A percentile compares a stretch with the other conserved stretches of the same genome.
Evolutionary conservation across 73 alveolate species (phyloP).

Genomic region (Paramecium biaurelia): DNA sequence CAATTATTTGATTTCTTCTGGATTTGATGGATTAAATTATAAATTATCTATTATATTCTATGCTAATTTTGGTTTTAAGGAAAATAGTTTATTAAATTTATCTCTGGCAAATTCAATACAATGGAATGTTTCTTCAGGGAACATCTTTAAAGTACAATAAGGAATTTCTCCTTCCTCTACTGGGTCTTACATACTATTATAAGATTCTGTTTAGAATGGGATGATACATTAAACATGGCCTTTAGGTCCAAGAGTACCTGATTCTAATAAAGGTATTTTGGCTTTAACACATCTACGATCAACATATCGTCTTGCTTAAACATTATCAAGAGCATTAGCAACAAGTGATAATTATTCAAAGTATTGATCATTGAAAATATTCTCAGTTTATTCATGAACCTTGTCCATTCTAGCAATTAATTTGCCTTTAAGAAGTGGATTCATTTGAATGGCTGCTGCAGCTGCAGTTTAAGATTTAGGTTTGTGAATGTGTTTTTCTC

Average conservation of each 20-base stretch:
- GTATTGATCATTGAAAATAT: conserved; percentile 83
- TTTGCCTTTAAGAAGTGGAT: conserved; percentile 77
- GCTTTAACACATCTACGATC: conserved; percentile 87
- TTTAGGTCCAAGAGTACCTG: conserved; percentile 97
- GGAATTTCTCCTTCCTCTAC: conserved; percentile 93
- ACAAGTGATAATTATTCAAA: conserved; percentile 76
- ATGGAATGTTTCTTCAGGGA: conserved; percentile 97
- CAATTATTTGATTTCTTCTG: conserved; percentile 72
- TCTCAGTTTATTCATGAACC: conserved; percentile 86
- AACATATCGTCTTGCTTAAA: conserved; percentile 92
- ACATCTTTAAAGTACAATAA: conserved; percentile 94
- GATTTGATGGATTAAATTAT: conserved; percentile 70
- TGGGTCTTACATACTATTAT: conserved; percentile 88
- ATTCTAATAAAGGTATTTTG: conserved; percentile 83
- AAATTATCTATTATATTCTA: conserved; percentile 76
- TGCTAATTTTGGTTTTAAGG: conserved; percentile 76
- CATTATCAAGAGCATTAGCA: conserved; percentile 94
- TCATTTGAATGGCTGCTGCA: conserved; percentile 92
- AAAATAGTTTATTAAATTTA: conserved; percentile 86
- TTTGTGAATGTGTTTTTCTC: conserved; percentile 92
- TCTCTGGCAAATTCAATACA: conserved; percentile 97
- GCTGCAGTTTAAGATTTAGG: conserved; percentile 95
- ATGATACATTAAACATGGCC: conserved; percentile 93
- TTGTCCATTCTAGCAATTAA: conserved; percentile 88
- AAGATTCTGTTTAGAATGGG: conserved; percentile 91